phyloP scores from a whole-genome alignment of 169 alveolate genomes.

The Cryptosporidium sp. region DNA sequence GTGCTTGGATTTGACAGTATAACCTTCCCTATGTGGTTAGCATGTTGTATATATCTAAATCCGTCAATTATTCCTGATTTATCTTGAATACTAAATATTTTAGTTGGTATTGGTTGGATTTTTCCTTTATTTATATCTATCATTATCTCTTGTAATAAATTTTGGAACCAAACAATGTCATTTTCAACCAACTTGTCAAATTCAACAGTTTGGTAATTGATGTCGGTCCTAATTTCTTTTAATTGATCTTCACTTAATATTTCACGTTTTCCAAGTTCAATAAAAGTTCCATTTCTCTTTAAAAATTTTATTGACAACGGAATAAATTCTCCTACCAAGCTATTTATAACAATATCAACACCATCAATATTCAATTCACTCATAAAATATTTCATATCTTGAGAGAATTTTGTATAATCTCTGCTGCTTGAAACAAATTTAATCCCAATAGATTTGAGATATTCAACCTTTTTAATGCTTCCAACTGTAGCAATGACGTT shows the following conservation, averaged over 20 bases:
- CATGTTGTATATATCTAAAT: slow-evolving; percentile 76
- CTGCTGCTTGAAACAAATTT: slow-evolving; percentile 77
- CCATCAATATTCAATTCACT: slow-evolving; percentile 32
- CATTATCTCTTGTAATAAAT: slow-evolving; percentile 14
- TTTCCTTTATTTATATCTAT: slow-evolving; percentile 23
- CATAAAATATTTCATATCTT: slow-evolving; percentile 34
- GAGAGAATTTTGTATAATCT: slow-evolving; percentile 48
- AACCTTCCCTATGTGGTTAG: slow-evolving; percentile 78
- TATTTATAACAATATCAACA: slow-evolving; percentile 35
- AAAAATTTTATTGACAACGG: slow-evolving; percentile 78
- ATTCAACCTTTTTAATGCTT: slow-evolving; percentile 60
- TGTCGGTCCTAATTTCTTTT: slow-evolving; percentile 36
- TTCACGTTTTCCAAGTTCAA: slow-evolving; percentile 76
- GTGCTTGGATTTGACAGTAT: slow-evolving; percentile 64
- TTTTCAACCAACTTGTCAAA: slow-evolving; percentile 78
- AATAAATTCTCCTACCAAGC: slow-evolving; percentile 67
- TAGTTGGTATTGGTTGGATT: slow-evolving; percentile 55
- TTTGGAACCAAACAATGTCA: slow-evolving; percentile 52
- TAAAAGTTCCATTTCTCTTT: slow-evolving; percentile 80
- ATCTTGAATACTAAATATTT: slow-evolving; percentile 38
- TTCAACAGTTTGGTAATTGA: slow-evolving; percentile 73
- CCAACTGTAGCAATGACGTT: slow-evolving; percentile 72
- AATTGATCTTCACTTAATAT: slow-evolving; percentile 35
- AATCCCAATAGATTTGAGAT: slow-evolving; percentile 77
- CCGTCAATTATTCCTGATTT: slow-evolving; percentile 60